Evolutionary conservation across 192 early-diverging fungal species (phyloP).

Genomic region (Podila minutissima): DNA sequence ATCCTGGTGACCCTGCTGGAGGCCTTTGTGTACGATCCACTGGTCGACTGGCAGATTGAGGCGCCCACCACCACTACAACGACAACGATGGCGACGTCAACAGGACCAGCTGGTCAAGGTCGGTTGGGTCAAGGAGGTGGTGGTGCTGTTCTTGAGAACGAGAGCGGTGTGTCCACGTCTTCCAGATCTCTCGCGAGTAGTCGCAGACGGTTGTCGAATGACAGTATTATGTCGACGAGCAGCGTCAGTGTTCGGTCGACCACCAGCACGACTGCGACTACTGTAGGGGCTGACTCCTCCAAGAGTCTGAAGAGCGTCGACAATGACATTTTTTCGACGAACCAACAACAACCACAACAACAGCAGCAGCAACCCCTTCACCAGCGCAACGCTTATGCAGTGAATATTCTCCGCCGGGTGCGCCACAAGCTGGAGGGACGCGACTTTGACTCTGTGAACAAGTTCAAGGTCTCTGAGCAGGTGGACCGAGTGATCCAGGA

Average conservation of each 20-base stretch:
- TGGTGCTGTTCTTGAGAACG: not conserved
- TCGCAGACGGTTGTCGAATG: slow-evolving; percentile 7
- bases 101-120: slow-evolving; percentile 7
- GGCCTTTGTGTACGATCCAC: slow-evolving; percentile 93
- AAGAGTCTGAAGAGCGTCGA: not conserved
- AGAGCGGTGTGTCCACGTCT: not conserved
- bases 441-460: slow-evolving; percentile 60
- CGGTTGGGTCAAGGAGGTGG: too few relatives aligned
- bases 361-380: slow-evolving; percentile 26
- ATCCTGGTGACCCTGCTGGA: slow-evolving; percentile 89
- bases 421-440: slow-evolving; percentile 73
- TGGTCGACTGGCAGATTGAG: slow-evolving; percentile 66
- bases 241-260: not conserved
- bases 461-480: slow-evolving; percentile 71
- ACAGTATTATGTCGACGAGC: not conserved
- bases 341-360: slow-evolving; percentile 10
- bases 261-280: not conserved
- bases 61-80: slow-evolving; percentile 3
- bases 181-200: not conserved
- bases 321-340: not conserved
- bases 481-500: slow-evolving; percentile 72
- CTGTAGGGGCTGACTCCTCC: not conserved
- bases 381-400: slow-evolving; percentile 67
- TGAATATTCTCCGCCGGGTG: slow-evolving; percentile 70
- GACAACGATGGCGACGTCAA: not conserved